phyloP scores from a whole-genome alignment of 345 rosid genomes.

The Populus nigra region DNA sequence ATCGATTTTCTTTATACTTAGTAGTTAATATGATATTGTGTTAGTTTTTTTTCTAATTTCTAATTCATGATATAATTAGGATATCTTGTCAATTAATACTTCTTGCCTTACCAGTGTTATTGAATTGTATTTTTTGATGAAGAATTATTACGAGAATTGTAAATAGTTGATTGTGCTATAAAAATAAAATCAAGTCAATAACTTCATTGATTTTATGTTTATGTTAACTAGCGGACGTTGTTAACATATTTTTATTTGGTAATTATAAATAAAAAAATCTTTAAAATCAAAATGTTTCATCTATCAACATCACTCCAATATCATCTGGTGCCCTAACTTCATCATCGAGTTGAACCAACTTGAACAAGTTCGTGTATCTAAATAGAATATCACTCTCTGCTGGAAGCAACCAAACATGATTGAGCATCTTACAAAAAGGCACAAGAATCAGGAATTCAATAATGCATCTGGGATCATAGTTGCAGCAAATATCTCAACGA shows the following conservation, averaged over 20 bases:
- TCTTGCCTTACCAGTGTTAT: background rate
- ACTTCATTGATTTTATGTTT: too few species aligned
- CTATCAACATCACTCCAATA: fast-evolving
- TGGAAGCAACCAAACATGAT: background rate
- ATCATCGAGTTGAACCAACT: background rate
- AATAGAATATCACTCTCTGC: background rate
- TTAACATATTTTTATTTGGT: too few species aligned
- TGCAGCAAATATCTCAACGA: background rate
- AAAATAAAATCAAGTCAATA: too few species aligned
- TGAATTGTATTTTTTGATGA: too few species aligned
- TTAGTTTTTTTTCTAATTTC: background rate
- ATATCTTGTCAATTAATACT: background rate
- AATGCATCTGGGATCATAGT: background rate
- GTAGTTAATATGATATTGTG: too few species aligned
- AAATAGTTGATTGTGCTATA: too few species aligned
- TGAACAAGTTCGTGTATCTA: background rate
- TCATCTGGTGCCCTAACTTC: background rate
- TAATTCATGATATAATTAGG: background rate
- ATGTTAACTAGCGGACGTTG: too few species aligned
- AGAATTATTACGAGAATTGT: background rate
- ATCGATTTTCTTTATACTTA: too few species aligned
- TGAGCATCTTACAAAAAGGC: background rate
- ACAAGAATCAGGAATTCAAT: background rate
- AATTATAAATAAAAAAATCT: too few species aligned
- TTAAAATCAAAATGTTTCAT: too few species aligned